These are phyloP conservation scores for Nakazawaea pomicola DNA, from an alignment of 805 yeast species.

Conservation along the genomic window DNA sequence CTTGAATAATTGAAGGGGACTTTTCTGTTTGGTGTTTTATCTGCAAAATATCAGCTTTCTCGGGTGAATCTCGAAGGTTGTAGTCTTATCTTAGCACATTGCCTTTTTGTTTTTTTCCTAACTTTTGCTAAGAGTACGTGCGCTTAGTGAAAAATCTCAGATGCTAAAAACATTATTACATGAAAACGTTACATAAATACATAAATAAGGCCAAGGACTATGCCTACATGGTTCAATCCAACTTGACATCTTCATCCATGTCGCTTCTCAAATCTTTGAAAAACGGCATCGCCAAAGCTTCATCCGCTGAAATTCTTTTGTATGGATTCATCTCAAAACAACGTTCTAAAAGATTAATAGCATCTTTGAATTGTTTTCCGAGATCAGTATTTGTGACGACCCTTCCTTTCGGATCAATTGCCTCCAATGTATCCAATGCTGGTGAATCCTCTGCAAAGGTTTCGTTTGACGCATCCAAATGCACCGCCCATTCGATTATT, in stretches of 20 bases:
- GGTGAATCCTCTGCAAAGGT: constrained; percentile 70
- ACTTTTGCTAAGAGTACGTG: too few species aligned
- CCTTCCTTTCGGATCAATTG: constrained; percentile 39
- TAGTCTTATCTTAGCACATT: too few species aligned
- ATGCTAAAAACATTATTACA: too few species aligned
- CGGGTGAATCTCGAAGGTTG: too few species aligned
- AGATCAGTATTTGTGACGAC: constrained; percentile 27
- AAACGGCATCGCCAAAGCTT: constrained; percentile 53
- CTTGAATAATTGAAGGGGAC: too few species aligned
- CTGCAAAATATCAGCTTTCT: too few species aligned
- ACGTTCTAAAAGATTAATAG: constrained; percentile 50
- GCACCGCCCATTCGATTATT: constrained; percentile 38
- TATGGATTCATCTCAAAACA: constrained; percentile 56
- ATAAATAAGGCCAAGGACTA: not conserved
- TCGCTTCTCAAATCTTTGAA: constrained; percentile 37
- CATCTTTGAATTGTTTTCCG: constrained; percentile 36
- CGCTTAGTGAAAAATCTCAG: too few species aligned
- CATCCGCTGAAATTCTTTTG: constrained; percentile 53
- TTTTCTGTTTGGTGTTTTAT: too few species aligned
- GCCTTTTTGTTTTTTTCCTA: too few species aligned
- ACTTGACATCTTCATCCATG: constrained; percentile 16
- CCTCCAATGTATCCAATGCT: constrained; percentile 57
- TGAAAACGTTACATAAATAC: not conserved
- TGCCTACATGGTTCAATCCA: constrained; percentile 8
- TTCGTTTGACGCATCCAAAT: constrained; percentile 45